Evolutionary conservation across 2,329 filamentous ascomycete species (phyloP).

Genomic region (Hymenoscyphus albidus): DNA sequence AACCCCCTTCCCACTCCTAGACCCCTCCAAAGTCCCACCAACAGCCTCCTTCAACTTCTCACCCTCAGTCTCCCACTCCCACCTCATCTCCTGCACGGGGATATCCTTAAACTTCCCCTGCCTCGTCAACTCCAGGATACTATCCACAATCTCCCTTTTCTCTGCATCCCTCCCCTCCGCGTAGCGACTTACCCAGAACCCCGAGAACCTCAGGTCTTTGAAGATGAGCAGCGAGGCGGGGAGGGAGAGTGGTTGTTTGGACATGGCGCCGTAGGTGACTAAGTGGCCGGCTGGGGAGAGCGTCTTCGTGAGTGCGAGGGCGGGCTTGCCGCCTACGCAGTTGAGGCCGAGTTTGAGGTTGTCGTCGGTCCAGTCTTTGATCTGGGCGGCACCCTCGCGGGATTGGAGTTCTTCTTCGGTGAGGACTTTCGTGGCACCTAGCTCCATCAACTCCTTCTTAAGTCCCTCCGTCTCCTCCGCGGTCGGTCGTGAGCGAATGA

Average conservation of each 20-base stretch:
- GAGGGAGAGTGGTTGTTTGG: constrained; percentile 75
- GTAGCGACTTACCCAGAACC: constrained; percentile 95
- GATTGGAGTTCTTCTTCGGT: constrained; percentile 47
- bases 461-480: constrained; percentile 60
- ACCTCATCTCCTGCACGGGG: constrained; percentile 76
- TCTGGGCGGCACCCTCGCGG: constrained; percentile 43
- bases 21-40: constrained; percentile 79
- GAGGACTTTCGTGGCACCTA: constrained; percentile 53
- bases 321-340: constrained; percentile 87
- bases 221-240: constrained; percentile 89
- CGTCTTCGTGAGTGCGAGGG: constrained; percentile 71
- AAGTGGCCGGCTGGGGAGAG: constrained; percentile 67
- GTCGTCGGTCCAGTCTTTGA: constrained; percentile 61
- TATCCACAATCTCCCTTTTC: constrained; percentile 77
- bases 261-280: constrained; percentile 96
- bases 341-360: constrained; percentile 78
- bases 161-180: constrained; percentile 68
- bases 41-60: constrained; percentile 67
- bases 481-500: constrained; percentile 70
- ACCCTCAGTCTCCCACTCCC: constrained; percentile 77
- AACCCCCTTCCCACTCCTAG: constrained; percentile 81
- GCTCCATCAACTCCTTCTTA: constrained; percentile 53
- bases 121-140: constrained; percentile 73
- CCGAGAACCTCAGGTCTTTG: constrained; percentile 81
- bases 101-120: constrained; percentile 76